Conservation (phyloP, 148 eudicot genomes). For the Tetragonia tetragonoides region DNA sequence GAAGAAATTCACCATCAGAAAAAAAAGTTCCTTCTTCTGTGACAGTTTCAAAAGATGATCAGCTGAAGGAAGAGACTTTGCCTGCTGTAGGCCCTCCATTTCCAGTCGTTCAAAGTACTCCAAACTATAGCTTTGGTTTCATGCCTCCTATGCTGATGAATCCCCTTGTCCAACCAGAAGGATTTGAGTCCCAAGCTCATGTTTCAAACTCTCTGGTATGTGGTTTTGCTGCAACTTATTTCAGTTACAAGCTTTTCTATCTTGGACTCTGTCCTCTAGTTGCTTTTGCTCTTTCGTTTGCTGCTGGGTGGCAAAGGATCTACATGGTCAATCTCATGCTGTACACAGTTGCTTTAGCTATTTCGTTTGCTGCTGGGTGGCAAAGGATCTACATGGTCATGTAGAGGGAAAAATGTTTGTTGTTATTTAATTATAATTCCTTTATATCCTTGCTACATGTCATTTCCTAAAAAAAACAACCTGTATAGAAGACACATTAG, state of each 20-base stretch:
- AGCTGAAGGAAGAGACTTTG: conserved; percentile 39
- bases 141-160: conserved; percentile 51
- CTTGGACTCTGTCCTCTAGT: neutral
- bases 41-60: conserved; percentile 34
- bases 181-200: conserved; percentile 49
- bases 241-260: neutral
- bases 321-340: neutral
- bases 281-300: conserved; percentile 1
- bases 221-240: neutral
- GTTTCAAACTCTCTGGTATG: conserved; percentile 30
- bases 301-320: conserved; percentile 4
- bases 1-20: conserved; percentile 24
- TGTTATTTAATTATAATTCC: too few relatives aligned
- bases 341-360: neutral
- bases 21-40: conserved; percentile 22
- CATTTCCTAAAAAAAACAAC: too few relatives aligned
- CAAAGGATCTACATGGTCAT: neutral
- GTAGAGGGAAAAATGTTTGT: neutral
- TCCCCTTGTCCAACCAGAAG: conserved; percentile 42
- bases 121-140: conserved; percentile 47
- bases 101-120: conserved; percentile 46
- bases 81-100: conserved; percentile 46
- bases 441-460: too few relatives aligned
- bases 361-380: neutral
- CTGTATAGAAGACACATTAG: too few relatives aligned